Evolutionary conservation across 2,329 filamentous ascomycete genomes (phyloP), one percentile per base, ranked within the genome.

Genomic region (Ceratocystis albifundus): DNA sequence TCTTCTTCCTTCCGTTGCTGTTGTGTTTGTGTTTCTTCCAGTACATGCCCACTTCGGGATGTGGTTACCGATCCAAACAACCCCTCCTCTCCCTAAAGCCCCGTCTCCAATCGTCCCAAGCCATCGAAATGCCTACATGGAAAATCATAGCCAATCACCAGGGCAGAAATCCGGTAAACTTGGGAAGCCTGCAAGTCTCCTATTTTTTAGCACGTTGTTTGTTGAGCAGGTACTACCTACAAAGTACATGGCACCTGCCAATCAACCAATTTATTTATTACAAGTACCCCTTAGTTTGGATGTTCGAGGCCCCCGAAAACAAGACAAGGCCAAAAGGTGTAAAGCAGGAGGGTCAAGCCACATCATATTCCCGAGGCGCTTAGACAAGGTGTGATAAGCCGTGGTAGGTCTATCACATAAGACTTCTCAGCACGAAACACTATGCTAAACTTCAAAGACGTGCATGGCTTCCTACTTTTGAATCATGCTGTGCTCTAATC

Each of bases 1-100:
- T n/a, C 20, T 25, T 57, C 53, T 57, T 57, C 53, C 53, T 57
- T 57, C 53, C 53, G 28, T 32, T 57, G 53, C 53, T 57, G 25
- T n/a, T 57, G 50, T 55, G 53, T 57, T 57, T 30, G 25, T 32
- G 53, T 57, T 57, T 57, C 12, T 32, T 32, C 53, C n/a, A 28
- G 53, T 32, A 28, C 53, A 30, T 32, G 3, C 22, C 36, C 30
- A n/a, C 53, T 57, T 57, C 28, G 25, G 53, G 53, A 32, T 17
- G 53, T 28, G n/a, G 53, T 15, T 57, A 57, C 53, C 22, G 28
- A 57, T 25, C 15, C 53, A 32, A 57, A 28, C 48, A 32, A 12
- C 20, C 25, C 25, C 50, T 10, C 20, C 25, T 12, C 50, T 10
- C 48, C 4, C 48, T 7, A 28, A 55, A 25, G 22, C 22, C 22